These are phyloP conservation scores for Talaromyces atroroseus DNA, from an alignment of 2,329 filamentous ascomycete species.

Conservation along the genomic window DNA sequence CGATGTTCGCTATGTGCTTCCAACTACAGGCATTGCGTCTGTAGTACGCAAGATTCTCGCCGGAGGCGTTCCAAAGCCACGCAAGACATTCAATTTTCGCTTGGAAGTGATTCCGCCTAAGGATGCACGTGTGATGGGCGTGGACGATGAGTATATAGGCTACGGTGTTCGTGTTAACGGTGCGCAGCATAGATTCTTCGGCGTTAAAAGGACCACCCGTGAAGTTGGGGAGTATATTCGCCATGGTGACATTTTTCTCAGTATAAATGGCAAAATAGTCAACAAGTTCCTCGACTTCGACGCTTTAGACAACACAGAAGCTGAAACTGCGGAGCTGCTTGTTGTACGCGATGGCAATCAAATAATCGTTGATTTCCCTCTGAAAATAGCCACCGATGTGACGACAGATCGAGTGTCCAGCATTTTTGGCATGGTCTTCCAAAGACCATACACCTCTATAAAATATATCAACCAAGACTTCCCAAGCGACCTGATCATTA, in stretches of 20 bases:
- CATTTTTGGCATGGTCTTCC: conserved; percentile 7
- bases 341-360: conserved; percentile 7
- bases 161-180: conserved; percentile 4
- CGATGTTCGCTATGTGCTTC: neutral
- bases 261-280: conserved; percentile 4
- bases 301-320: neutral
- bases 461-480: conserved; percentile 4
- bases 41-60: conserved; percentile 1
- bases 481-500: conserved; percentile 4
- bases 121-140: conserved; percentile 7
- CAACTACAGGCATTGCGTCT: conserved; percentile 3
- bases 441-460: conserved; percentile 5
- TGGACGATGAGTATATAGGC: conserved; percentile 4
- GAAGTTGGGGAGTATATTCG: conserved; percentile 3
- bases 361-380: conserved; percentile 1
- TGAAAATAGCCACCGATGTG: neutral
- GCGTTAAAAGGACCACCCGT: neutral
- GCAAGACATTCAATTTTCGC: conserved; percentile 5
- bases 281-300: conserved; percentile 5
- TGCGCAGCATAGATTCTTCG: conserved; percentile 10
- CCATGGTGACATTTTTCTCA: conserved; percentile 7
- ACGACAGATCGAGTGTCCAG: conserved; percentile 3
- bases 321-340: conserved; percentile 1
- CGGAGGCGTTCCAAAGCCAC: neutral
- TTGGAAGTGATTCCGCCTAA: conserved; percentile 1